phyloP scores from a whole-genome alignment of 2,329 filamentous ascomycete species.

The Penicillium sp. region DNA sequence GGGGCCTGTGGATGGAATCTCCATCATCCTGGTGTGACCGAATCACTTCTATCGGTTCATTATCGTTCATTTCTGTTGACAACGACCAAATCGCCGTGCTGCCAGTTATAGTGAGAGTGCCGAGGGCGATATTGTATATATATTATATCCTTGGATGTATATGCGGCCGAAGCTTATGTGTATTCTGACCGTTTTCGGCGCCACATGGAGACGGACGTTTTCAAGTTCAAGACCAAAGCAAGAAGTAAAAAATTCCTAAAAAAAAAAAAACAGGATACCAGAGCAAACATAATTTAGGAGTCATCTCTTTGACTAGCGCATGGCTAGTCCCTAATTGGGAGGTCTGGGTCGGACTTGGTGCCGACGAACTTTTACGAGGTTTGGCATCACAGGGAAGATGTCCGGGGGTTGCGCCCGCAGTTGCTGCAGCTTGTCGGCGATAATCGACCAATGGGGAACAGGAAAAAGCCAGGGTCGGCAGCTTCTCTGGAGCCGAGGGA shows the following conservation, averaged over 20 bases:
- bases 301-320: conserved; percentile 4
- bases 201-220: conserved; percentile 13
- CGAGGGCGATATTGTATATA: conserved; percentile 8
- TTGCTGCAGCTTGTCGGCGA: conserved; percentile 11
- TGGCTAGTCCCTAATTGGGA: conserved; percentile 10
- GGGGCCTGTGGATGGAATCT: conserved; percentile 11
- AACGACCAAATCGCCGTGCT: neutral
- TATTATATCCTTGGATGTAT: neutral
- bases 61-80: conserved; percentile 33
- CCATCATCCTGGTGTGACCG: conserved; percentile 24
- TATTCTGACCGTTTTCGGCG: conserved; percentile 17
- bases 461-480: neutral
- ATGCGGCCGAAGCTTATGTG: neutral
- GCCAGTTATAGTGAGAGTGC: neutral
- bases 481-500: neutral
- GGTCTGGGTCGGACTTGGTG: conserved; percentile 17
- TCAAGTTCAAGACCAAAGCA: too few relatives aligned
- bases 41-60: conserved; percentile 37
- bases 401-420: neutral
- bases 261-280: neutral
- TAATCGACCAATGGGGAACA: conserved; percentile 15
- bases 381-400: neutral
- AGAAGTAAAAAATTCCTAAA: neutral
- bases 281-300: neutral
- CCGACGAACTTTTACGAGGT: conserved; percentile 11